Conservation (phyloP, 1,284 basidiomycete species). For the Trametes polyzona region DNA sequence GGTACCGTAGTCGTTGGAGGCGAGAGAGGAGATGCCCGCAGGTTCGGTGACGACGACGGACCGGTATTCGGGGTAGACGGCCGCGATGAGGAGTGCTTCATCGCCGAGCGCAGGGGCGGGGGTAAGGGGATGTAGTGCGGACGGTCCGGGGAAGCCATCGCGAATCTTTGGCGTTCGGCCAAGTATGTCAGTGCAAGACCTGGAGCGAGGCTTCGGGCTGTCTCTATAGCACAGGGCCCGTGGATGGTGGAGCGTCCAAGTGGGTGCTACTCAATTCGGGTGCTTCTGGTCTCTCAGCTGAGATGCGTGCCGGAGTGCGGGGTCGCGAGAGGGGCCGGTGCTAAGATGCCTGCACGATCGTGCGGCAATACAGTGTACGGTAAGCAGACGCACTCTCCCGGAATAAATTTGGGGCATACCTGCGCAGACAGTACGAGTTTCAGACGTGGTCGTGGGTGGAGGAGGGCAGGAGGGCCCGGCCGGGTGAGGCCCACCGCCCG, state of each 20-base stretch:
- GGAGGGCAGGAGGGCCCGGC: conserved; percentile 1
- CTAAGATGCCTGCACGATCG: no score
- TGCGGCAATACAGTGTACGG: no score
- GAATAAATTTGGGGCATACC: not conserved
- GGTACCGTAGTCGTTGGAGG: conserved; percentile 7
- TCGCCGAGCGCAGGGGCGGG: conserved; percentile 50
- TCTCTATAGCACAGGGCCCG: not conserved
- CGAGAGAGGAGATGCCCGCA: conserved; percentile 24
- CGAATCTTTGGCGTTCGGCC: not conserved
- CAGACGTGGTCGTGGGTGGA: not conserved
- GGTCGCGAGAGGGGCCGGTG: not conserved
- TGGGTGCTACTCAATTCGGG: not conserved
- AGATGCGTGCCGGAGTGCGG: not conserved
- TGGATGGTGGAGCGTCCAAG: not conserved
- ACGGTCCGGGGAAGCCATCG: conserved; percentile 31
- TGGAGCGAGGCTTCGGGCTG: not conserved
- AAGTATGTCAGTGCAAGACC: not conserved
- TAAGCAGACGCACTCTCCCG: no score
- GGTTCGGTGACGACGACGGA: conserved; percentile 23
- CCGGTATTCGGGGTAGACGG: conserved; percentile 27
- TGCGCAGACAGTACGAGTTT: not conserved
- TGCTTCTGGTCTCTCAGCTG: not conserved
- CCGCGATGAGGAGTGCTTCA: conserved; percentile 47
- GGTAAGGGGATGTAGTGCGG: conserved; percentile 32
- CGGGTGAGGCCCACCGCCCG: conserved; percentile 1